Evolutionary conservation across 1,139 yeast genomes (phyloP).

Genomic region (Saccharomyces hybrid): DNA sequence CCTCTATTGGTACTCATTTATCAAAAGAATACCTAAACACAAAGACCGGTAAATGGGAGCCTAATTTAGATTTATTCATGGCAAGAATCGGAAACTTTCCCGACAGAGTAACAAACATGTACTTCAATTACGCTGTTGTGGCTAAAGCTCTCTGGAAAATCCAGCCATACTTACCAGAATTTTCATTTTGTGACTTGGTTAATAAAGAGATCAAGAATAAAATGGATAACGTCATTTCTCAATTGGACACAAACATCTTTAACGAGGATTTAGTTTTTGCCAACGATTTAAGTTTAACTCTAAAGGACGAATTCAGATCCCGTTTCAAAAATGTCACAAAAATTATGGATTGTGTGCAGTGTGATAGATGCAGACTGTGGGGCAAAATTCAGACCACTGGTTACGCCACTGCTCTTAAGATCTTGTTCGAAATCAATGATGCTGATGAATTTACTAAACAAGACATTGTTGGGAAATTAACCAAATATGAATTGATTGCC

Average conservation of each 20-base stretch:
- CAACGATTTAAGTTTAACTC: conserved; percentile 34
- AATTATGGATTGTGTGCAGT: conserved; percentile 96
- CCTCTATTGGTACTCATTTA: conserved; percentile 89
- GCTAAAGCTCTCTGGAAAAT: conserved; percentile 72
- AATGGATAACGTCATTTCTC: conserved; percentile 36
- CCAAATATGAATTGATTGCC: conserved; percentile 84
- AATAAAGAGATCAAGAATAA: conserved; percentile 42
- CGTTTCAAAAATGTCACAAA: conserved; percentile 86
- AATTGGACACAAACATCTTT: conserved; percentile 44
- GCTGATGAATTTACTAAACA: conserved; percentile 37
- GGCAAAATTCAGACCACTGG: conserved; percentile 96
- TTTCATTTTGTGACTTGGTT: conserved; percentile 43
- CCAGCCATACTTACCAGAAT: conserved; percentile 40
- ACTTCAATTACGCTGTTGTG: conserved; percentile 85
- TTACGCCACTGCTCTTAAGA: conserved; percentile 90
- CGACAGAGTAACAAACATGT: conserved; percentile 81
- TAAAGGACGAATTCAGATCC: conserved; percentile 71
- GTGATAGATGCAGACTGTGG: conserved; percentile 96
- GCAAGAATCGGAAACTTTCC: conserved; percentile 82
- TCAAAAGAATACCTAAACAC: conserved; percentile 77
- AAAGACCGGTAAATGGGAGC: conserved; percentile 71
- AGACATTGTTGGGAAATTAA: conserved; percentile 42
- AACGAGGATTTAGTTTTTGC: conserved; percentile 53
- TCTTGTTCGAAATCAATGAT: conserved; percentile 64
- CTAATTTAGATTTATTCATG: conserved; percentile 76